Evolutionary conservation across 2,329 filamentous ascomycete species (phyloP).

Genomic region (Daldinia eschscholtzii): DNA sequence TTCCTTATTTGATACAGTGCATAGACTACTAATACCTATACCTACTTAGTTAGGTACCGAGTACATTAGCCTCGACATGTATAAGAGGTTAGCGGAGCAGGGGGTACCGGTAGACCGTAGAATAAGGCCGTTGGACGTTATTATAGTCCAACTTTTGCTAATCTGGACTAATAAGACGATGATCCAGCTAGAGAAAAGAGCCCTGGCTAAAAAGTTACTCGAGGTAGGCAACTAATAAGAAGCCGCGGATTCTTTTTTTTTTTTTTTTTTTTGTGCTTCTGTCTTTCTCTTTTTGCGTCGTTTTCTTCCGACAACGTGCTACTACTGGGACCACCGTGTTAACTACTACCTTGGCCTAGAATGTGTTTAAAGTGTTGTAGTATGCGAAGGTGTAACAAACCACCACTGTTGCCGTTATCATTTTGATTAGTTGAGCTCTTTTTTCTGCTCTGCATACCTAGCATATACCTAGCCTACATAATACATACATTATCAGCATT

Average conservation of each 20-base stretch:
- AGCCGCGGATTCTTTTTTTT: constrained; percentile 16
- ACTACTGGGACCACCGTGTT: constrained; percentile 40
- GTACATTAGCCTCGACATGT: constrained; percentile 18
- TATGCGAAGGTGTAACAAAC: constrained; percentile 31
- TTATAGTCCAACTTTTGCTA: constrained; percentile 15
- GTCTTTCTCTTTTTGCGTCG: constrained; percentile 8
- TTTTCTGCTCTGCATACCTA: constrained; percentile 1
- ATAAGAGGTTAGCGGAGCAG: constrained; percentile 10
- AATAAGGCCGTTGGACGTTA: constrained; percentile 9
- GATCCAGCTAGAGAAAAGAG: constrained; percentile 30
- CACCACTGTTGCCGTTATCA: constrained; percentile 22
- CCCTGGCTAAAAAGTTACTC: constrained; percentile 21
- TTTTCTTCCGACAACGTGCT: constrained; percentile 42
- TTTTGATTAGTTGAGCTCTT: constrained; percentile 12
- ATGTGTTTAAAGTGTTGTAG: background rate
- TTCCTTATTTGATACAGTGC: constrained; percentile 10
- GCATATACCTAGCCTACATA: background rate
- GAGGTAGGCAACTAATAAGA: constrained; percentile 36
- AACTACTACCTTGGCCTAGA: constrained; percentile 37
- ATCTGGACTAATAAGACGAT: constrained; percentile 10
- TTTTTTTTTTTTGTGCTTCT: background rate
- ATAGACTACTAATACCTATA: constrained; percentile 13
- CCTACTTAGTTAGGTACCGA: constrained; percentile 29
- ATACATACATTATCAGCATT: background rate
- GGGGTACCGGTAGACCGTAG: constrained; percentile 1